phyloP scores from a whole-genome alignment of 371 early-diverging fungal genomes.

The Cokeromyces recurvatus region DNA sequence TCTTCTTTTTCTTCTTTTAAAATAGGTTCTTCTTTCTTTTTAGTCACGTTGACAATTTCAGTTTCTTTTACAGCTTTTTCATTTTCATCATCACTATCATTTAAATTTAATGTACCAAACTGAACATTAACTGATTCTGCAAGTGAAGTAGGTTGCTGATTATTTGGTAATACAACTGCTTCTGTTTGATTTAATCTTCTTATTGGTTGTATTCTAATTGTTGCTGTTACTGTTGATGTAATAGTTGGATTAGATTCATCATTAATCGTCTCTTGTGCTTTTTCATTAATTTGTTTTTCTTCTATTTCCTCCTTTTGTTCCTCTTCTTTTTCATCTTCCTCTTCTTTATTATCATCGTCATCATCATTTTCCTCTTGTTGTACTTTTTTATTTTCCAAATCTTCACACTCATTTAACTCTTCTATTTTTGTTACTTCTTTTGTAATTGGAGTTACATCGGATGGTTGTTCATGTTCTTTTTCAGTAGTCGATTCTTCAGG shows the following conservation, averaged over 20 bases:
- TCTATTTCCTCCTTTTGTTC: background rate
- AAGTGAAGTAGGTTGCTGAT: conserved; percentile 5
- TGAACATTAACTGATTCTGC: conserved; percentile 13
- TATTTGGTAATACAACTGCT: conserved; percentile 17
- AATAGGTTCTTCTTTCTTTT: background rate
- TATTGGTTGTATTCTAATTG: background rate
- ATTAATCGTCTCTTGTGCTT: background rate
- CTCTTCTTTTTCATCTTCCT: background rate
- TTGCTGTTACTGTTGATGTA: background rate
- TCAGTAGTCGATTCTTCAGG: background rate
- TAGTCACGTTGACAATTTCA: background rate
- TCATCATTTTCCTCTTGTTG: background rate
- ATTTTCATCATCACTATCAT: conserved; percentile 5
- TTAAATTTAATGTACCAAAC: conserved; percentile 22
- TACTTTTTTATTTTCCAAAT: background rate
- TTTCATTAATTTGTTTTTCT: background rate
- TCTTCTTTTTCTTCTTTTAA: background rate
- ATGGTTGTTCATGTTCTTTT: no score
- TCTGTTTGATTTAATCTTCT: conserved; percentile 20
- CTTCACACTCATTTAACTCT: no score
- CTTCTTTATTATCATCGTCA: background rate
- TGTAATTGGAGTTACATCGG: no score
- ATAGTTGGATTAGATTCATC: no score
- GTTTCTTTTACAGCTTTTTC: background rate
- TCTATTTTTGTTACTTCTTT: background rate